Percentiles rank a stretch among this genome's conserved stretches.
phyloP scores from a whole-genome alignment of 2,329 filamentous ascomycete genomes.

The Colletotrichum sp. region DNA sequence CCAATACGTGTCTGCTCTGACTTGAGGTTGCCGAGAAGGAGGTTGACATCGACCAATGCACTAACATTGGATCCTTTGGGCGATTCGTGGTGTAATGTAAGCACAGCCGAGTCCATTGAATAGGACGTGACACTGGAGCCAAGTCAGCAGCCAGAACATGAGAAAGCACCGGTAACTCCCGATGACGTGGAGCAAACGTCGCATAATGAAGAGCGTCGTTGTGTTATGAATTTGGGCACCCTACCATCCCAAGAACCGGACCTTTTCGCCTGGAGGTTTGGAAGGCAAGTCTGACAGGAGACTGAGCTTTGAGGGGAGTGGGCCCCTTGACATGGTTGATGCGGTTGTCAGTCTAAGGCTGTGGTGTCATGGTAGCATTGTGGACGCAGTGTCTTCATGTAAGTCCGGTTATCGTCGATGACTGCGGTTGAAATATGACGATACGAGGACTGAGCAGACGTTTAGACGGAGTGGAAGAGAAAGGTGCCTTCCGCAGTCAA shows the following conservation, averaged over 20 bases:
- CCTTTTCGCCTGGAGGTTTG: slow-evolving; percentile 70
- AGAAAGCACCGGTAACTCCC: neutral
- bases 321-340: slow-evolving; percentile 57
- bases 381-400: neutral
- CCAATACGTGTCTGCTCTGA: slow-evolving; percentile 71
- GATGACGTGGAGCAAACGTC: neutral
- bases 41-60: slow-evolving; percentile 72
- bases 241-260: slow-evolving; percentile 92
- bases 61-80: slow-evolving; percentile 50
- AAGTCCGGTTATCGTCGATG: neutral
- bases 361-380: neutral
- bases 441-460: neutral
- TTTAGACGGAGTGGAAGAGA: too few relatives aligned
- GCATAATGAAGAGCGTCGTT: neutral
- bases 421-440: neutral
- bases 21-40: slow-evolving; percentile 71
- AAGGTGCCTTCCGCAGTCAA: neutral
- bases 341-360: neutral
- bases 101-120: slow-evolving; percentile 57
- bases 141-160: slow-evolving; percentile 24
- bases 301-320: slow-evolving; percentile 67
- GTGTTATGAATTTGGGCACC: neutral
- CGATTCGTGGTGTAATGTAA: slow-evolving; percentile 73
- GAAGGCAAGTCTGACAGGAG: slow-evolving; percentile 66
- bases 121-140: slow-evolving; percentile 54